A percentile compares a stretch with the other conserved stretches of the same genome.
Conservation (phyloP, 192 early-diverging fungal genomes). For the Linnemannia zychae region DNA sequence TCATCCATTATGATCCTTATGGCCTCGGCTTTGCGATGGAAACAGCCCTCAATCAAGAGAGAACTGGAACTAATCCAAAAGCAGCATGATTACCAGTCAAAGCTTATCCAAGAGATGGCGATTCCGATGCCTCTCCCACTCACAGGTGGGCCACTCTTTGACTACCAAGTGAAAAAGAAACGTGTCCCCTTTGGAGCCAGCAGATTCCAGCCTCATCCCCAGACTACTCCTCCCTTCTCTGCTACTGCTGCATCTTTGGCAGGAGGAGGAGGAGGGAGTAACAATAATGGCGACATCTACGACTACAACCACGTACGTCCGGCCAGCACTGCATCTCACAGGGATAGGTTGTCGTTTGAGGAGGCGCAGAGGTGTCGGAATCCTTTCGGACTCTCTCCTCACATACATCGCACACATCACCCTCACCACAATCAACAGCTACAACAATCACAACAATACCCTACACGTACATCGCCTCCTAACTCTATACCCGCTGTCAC, state of each 20-base stretch:
- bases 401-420: no score
- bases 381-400: conserved; percentile 8
- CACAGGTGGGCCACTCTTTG: conserved; percentile 15
- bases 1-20: conserved; percentile 51
- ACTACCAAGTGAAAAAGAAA: conserved; percentile 26
- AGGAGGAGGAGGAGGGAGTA: background rate
- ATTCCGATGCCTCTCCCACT: conserved; percentile 26
- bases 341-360: conserved; percentile 9
- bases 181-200: conserved; percentile 7
- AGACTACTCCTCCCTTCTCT: background rate
- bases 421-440: background rate
- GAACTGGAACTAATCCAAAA: conserved; percentile 17
- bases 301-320: background rate
- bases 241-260: background rate
- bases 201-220: background rate
- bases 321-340: background rate
- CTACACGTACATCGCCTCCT: background rate
- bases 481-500: background rate
- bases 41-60: conserved; percentile 28
- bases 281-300: background rate
- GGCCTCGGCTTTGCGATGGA: conserved; percentile 52
- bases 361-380: conserved; percentile 12
- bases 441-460: background rate
- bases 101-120: conserved; percentile 22
- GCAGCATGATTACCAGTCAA: conserved; percentile 28